Evolutionary conservation across 345 rosid genomes (phyloP), one percentile per base, ranked within the genome.

Genomic region (Boechera retrofracta): DNA sequence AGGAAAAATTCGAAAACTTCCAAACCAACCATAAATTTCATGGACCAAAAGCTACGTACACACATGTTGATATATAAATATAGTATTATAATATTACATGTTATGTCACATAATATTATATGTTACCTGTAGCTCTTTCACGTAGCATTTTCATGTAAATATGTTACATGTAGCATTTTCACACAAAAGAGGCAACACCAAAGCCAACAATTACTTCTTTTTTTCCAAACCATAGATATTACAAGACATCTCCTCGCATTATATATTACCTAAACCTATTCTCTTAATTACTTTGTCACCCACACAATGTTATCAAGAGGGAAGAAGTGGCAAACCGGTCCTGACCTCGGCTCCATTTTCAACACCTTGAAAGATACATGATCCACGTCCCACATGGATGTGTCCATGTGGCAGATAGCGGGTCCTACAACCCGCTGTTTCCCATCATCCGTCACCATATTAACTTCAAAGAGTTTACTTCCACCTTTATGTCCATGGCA

Each of bases 361-460:
- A 90, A 86, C 56, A 89, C 80, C 2, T 71, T 85, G 74, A 94
- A 94, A 5, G 94, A 85, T n/a, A 65, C 81, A 64, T 89, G 89
- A 16, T 86, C 85, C 5, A 4, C 47, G 56, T 85, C 73, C 98
- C 97, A 91, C 55, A 67, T 80, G 16, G 97, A 86, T 3, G 96
- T 91, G 53, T 94, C 89, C 96, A 88, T 86, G 77, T 91, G 98
- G 45, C 97, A 94, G 9, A 87, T 84, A 2, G 82, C 96, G 0
- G 65, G 69, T 32, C 94, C 92, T 12, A 85, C 72, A 3, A 89
- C 85, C 10, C 35, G 70, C 6, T 81, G 90, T 44, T 10, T 77
- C 6, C 91, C 89, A 78, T 83, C 74, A 6, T 86, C 93, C 3
- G 84, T 80, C 11, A 77, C 80, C n/a, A 90, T 29, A 3, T 69